Percentiles rank a stretch among this genome's conserved stretches.
These are phyloP conservation scores for Cymbopogon citratus DNA, from an alignment of 176 grass and related monocot genomes.

Conservation along the genomic window DNA sequence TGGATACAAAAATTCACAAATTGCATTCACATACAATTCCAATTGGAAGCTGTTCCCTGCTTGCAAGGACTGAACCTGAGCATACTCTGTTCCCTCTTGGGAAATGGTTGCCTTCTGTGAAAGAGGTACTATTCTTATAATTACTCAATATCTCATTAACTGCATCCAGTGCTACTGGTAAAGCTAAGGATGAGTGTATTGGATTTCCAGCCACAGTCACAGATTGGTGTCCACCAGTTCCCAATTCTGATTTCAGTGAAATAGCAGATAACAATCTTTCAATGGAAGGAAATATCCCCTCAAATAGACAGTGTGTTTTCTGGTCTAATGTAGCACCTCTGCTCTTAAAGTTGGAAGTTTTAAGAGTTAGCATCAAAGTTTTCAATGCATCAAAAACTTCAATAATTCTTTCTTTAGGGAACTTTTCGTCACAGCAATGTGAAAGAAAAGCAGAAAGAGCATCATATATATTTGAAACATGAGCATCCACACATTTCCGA, in stretches of 20 bases:
- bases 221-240: conserved; percentile 43
- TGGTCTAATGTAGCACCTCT: conserved; percentile 45
- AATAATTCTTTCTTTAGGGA: conserved; percentile 40
- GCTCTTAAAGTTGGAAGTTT: conserved; percentile 46
- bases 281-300: conserved; percentile 54
- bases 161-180: conserved; percentile 81
- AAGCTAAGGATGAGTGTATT: conserved; percentile 68
- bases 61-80: conserved; percentile 74
- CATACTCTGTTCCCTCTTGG: conserved; percentile 61
- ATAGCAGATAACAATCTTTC: conserved; percentile 60
- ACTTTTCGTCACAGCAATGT: conserved; percentile 40
- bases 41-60: conserved; percentile 76
- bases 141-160: conserved; percentile 76
- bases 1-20: not conserved
- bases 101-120: conserved; percentile 44
- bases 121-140: conserved; percentile 39
- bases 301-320: conserved; percentile 39
- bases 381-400: conserved; percentile 47
- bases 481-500: conserved; percentile 83
- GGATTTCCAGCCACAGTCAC: conserved; percentile 56
- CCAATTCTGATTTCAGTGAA: conserved; percentile 57
- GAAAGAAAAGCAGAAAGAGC: conserved; percentile 55
- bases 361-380: conserved; percentile 53
- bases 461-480: conserved; percentile 77
- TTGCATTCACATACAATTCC: conserved; percentile 66